A percentile compares a stretch with the other conserved stretches of the same genome.
These are phyloP conservation scores for Pueraria montana DNA, from an alignment of 306 rosid genomes.

Conservation along the genomic window DNA sequence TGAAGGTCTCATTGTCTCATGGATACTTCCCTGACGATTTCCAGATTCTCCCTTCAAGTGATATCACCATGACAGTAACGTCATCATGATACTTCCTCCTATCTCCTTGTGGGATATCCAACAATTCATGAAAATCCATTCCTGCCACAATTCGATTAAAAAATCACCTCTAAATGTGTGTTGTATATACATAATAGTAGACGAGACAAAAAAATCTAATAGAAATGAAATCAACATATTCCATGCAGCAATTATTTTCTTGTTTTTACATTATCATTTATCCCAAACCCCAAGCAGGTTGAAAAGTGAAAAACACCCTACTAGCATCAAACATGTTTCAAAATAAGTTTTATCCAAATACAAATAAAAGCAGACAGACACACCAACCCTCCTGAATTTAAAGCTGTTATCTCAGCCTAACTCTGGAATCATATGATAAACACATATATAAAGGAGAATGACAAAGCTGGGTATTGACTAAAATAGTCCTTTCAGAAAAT, in stretches of 20 bases:
- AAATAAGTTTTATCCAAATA: constrained; percentile 10
- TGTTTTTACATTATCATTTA: neutral
- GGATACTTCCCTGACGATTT: constrained; percentile 96
- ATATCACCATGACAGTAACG: constrained; percentile 96
- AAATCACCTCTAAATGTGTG: constrained; percentile 36
- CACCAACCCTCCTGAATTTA: constrained; percentile 21
- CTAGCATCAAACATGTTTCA: neutral
- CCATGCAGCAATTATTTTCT: neutral
- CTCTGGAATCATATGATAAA: constrained; percentile 5
- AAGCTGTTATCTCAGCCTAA: constrained; percentile 23
- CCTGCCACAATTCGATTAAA: constrained; percentile 64
- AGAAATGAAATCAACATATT: constrained; percentile 40
- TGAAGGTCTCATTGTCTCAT: constrained; percentile 66
- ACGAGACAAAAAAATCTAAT: constrained; percentile 5
- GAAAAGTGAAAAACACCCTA: neutral
- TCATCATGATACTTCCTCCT: constrained; percentile 98
- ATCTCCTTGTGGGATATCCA: constrained; percentile 99
- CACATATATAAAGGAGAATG: constrained; percentile 11
- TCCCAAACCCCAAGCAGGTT: constrained; percentile 24
- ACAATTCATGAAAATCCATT: constrained; percentile 94
- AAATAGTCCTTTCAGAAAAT: constrained; percentile 21
- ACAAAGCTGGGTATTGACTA: constrained; percentile 34
- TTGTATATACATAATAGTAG: neutral
- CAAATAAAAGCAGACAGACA: constrained; percentile 1
- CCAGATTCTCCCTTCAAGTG: constrained; percentile 99